These are phyloP conservation scores for Cicer pinnatifidum DNA, from an alignment of 306 rosid genomes.

Conservation along the genomic window DNA sequence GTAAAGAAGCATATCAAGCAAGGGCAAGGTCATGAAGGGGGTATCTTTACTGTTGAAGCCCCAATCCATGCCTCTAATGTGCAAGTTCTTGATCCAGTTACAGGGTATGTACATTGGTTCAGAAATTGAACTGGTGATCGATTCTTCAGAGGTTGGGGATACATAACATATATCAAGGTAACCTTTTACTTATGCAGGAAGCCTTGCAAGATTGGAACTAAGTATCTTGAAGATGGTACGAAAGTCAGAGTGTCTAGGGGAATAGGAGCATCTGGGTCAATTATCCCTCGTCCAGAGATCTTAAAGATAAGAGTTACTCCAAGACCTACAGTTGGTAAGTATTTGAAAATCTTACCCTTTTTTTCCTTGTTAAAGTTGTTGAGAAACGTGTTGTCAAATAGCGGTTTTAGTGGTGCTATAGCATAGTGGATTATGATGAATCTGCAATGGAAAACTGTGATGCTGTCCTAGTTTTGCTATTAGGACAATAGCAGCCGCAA, in stretches of 20 bases:
- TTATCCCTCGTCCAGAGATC: constrained; percentile 91
- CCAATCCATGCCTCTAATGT: constrained; percentile 91
- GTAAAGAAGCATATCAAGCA: constrained; percentile 93
- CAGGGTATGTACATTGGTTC: constrained; percentile 58
- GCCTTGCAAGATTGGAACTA: constrained; percentile 82
- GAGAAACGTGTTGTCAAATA: neutral
- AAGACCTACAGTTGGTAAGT: constrained; percentile 76
- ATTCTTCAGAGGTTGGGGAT: constrained; percentile 31
- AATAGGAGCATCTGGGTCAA: constrained; percentile 76
- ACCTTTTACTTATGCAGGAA: constrained; percentile 57
- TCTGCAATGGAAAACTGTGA: no score
- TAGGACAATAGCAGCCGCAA: no score
- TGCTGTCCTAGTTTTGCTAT: no score
- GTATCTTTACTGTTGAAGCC: constrained; percentile 91
- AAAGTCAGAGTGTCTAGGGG: constrained; percentile 93
- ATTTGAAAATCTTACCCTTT: constrained; percentile 35
- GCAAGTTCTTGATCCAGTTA: constrained; percentile 81
- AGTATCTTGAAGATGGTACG: constrained; percentile 92
- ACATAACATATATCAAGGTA: constrained; percentile 1
- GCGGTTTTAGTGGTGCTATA: no score
- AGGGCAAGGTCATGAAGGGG: constrained; percentile 98
- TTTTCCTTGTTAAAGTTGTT: constrained; percentile 28
- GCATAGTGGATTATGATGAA: no score
- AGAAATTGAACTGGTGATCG: neutral
- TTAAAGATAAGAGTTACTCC: constrained; percentile 84